Percentiles rank a stretch among this genome's conserved stretches.
Conservation (phyloP, 495 filamentous ascomycete genomes). For the Lasiosphaeria hispida region DNA sequence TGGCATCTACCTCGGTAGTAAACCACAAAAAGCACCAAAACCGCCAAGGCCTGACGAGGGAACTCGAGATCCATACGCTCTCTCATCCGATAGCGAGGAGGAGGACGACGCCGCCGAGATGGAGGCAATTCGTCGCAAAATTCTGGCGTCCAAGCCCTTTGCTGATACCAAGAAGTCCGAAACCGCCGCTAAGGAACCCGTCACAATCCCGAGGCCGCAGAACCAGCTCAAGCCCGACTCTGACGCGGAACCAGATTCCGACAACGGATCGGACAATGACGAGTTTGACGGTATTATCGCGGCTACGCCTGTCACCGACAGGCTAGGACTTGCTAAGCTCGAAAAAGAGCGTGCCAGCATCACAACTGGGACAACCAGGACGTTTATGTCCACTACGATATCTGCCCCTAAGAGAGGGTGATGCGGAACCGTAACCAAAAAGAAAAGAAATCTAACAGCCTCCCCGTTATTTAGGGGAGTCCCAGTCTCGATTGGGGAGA, state of each 20-base stretch:
- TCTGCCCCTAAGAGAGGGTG: constrained; percentile 32
- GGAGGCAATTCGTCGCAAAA: constrained; percentile 81
- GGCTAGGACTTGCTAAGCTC: constrained; percentile 57
- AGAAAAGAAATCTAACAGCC: too few species aligned
- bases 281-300: constrained; percentile 88
- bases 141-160: constrained; percentile 57
- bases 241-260: constrained; percentile 70
- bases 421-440: not conserved
- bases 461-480: too few species aligned
- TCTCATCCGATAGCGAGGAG: constrained; percentile 63
- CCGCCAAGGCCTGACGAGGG: constrained; percentile 37
- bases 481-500: too few species aligned
- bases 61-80: constrained; percentile 59
- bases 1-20: constrained; percentile 57
- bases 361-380: constrained; percentile 23
- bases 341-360: constrained; percentile 44
- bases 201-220: constrained; percentile 56
- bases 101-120: constrained; percentile 85
- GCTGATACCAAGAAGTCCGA: constrained; percentile 19
- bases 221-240: constrained; percentile 56
- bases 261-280: constrained; percentile 64
- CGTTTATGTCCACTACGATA: constrained; percentile 29
- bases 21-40: constrained; percentile 37
- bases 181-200: constrained; percentile 49
- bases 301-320: constrained; percentile 81